phyloP scores from a whole-genome alignment of 148 eudicot genomes.

The Chenopodium album region DNA sequence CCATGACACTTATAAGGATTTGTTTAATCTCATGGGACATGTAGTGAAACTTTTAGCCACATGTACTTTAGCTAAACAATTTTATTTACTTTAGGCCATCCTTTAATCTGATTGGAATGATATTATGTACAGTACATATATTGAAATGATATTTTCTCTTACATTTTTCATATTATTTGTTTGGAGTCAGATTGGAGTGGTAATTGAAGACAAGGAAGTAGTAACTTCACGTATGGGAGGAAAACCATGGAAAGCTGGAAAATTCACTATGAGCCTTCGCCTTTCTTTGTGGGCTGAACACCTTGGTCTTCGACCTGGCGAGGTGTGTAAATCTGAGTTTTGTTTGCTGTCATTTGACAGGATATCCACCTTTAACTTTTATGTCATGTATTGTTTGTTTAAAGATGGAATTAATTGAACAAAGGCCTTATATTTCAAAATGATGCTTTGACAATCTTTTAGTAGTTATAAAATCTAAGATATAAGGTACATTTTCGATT shows the following conservation, averaged over 20 bases:
- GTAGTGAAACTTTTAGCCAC: neutral
- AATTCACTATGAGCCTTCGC: conserved; percentile 81
- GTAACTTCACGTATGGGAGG: conserved; percentile 83
- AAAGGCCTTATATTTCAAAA: neutral
- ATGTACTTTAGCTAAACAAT: neutral
- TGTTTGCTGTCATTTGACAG: neutral
- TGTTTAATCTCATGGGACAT: neutral
- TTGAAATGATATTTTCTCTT: neutral
- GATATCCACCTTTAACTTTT: neutral
- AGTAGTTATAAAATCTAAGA: no score
- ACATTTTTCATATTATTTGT: conserved; percentile 2
- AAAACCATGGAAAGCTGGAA: conserved; percentile 91
- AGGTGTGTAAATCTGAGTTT: conserved; percentile 44
- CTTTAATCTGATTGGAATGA: neutral
- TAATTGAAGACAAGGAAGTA: conserved; percentile 92
- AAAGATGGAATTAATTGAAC: neutral
- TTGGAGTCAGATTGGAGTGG: conserved; percentile 66
- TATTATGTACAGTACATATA: neutral
- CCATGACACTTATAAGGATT: neutral
- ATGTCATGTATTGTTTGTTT: neutral
- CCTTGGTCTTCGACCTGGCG: conserved; percentile 80
- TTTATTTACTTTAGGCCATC: neutral
- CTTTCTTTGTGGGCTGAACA: conserved; percentile 95
- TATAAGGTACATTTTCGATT: neutral
- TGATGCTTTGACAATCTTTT: no score